phyloP scores from a whole-genome alignment of 257 asterid genomes.

The Solanum piurae region DNA sequence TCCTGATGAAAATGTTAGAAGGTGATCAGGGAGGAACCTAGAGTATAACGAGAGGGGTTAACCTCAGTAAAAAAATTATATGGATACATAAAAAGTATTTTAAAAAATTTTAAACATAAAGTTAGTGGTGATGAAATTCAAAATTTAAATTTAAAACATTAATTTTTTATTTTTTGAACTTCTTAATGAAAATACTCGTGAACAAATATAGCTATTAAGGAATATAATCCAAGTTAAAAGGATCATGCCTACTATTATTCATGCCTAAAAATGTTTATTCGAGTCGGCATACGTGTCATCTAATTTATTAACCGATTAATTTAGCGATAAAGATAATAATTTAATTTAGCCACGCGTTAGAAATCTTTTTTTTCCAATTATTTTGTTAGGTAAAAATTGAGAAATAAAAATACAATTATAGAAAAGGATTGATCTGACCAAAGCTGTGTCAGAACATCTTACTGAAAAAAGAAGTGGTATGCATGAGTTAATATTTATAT shows the following conservation, averaged over 20 bases:
- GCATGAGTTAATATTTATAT: no score
- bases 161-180: neutral
- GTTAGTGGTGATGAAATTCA: neutral
- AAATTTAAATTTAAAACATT: no score
- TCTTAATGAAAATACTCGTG: neutral
- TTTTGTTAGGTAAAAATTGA: neutral
- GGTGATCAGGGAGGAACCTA: neutral
- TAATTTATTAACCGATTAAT: neutral
- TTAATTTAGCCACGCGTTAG: neutral
- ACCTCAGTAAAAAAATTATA: neutral
- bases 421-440: neutral
- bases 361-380: neutral
- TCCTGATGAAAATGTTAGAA: neutral
- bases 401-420: neutral
- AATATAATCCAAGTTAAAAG: neutral
- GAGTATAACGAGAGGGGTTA: neutral
- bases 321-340: no score
- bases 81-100: neutral
- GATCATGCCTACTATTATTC: neutral
- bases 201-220: neutral
- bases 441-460: neutral
- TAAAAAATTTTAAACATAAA: no score
- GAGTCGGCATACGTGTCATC: neutral
- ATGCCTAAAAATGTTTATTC: no score
- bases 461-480: neutral